phyloP scores from a whole-genome alignment of 768 basidiomycete genomes.

The Tylopilus intermedius region DNA sequence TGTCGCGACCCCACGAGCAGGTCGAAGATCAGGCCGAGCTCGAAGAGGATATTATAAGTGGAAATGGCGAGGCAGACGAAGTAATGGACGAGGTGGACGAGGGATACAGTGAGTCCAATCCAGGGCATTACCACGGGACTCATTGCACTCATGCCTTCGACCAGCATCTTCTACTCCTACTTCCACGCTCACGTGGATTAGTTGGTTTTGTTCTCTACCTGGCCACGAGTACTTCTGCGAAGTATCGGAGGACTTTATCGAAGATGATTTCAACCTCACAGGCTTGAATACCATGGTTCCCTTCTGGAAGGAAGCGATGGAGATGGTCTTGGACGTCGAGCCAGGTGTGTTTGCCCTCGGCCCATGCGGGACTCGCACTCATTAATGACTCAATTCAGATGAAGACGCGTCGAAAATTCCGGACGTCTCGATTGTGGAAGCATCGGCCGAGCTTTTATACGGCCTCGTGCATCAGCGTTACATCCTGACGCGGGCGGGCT shows the following conservation, averaged over 20 bases:
- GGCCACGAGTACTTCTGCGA: conserved; percentile 98
- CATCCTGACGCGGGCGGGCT: conserved; percentile 89
- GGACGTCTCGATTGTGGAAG: conserved; percentile 97
- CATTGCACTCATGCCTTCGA: conserved; percentile 16
- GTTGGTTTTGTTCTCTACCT: conserved; percentile 92
- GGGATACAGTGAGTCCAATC: conserved; percentile 67
- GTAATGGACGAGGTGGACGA: conserved; percentile 67
- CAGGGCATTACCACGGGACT: conserved; percentile 4
- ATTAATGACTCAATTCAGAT: conserved; percentile 38
- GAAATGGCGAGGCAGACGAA: conserved; percentile 62
- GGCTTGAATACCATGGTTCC: conserved; percentile 94
- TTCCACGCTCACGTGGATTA: conserved; percentile 91
- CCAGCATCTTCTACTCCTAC: conserved; percentile 86
- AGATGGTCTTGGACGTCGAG: conserved; percentile 99
- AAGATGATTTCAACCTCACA: conserved; percentile 98
- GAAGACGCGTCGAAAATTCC: conserved; percentile 96
- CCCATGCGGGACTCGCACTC: conserved; percentile 10
- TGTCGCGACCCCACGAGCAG: conserved; percentile 36
- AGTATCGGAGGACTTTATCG: conserved; percentile 97
- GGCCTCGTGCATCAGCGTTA: conserved; percentile 97
- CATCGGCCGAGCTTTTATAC: conserved; percentile 94
- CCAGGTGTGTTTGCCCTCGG: conserved; percentile 61
- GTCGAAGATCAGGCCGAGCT: conserved; percentile 49
- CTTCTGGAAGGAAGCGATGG: conserved; percentile 99
- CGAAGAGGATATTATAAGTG: conserved; percentile 60